phyloP scores from a whole-genome alignment of 345 rosid genomes.

The Eucalyptus erythrocorys region DNA sequence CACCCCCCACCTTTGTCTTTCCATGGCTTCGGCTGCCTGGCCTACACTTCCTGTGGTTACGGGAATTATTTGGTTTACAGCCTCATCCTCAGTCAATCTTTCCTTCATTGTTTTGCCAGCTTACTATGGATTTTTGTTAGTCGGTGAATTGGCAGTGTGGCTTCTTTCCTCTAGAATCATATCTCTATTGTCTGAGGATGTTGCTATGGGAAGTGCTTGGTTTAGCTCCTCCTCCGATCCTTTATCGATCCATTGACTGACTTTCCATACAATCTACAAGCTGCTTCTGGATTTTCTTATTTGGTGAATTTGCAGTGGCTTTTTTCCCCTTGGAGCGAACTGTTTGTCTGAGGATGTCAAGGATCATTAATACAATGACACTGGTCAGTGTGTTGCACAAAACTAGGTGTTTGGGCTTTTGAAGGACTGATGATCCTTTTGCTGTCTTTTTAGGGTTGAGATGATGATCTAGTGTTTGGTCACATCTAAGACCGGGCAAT shows the following conservation, averaged over 20 bases:
- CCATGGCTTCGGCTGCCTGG: too few species aligned
- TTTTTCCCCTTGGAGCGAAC: background rate
- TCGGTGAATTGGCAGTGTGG: background rate
- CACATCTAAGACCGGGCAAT: background rate
- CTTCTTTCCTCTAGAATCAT: background rate
- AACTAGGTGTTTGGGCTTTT: background rate
- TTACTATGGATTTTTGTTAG: background rate
- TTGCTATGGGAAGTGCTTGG: background rate
- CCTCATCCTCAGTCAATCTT: background rate
- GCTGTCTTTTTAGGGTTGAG: background rate
- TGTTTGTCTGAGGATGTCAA: background rate
- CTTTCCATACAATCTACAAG: background rate
- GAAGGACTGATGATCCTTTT: background rate
- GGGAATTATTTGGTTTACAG: background rate
- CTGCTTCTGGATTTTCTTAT: background rate
- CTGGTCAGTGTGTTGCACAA: background rate
- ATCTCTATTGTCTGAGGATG: background rate
- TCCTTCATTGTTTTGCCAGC: background rate
- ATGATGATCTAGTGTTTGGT: background rate
- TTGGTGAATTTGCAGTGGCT: background rate
- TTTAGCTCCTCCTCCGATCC: background rate
- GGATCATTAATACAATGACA: background rate
- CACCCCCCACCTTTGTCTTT: too few species aligned
- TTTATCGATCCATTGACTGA: background rate
- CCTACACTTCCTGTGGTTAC: background rate